These are phyloP conservation scores for Annulohypoxylon stygium DNA, from an alignment of 495 filamentous ascomycete species.

Conservation along the genomic window DNA sequence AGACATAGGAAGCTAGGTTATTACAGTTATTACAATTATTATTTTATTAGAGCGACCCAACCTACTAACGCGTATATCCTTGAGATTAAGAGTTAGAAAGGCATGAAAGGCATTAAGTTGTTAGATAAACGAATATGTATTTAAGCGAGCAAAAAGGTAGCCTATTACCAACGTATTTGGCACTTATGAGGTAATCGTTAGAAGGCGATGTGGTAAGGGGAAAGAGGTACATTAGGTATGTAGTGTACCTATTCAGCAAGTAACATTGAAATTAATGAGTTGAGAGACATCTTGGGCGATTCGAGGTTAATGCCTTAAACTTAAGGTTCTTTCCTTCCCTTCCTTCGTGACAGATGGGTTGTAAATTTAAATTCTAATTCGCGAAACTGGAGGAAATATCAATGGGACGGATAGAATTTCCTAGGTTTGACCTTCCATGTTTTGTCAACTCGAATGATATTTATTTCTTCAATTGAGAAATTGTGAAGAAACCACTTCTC, in stretches of 20 bases:
- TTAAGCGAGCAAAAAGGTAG: constrained; percentile 6
- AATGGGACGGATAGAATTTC: constrained; percentile 16
- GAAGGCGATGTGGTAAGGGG: constrained; percentile 9
- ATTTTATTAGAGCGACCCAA: constrained; percentile 6
- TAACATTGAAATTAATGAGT: not conserved
- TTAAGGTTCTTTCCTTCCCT: constrained; percentile 1
- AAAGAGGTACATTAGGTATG: not conserved
- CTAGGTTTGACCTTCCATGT: constrained; percentile 7
- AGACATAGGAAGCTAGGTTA: not conserved
- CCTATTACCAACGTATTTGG: constrained; percentile 22
- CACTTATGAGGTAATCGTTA: constrained; percentile 19
- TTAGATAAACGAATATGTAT: constrained; percentile 8
- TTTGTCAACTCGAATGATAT: constrained; percentile 18
- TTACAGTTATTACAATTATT: constrained; percentile 7
- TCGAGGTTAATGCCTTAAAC: not conserved
- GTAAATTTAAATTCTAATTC: not conserved
- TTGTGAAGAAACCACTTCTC: not conserved
- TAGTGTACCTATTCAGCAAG: not conserved
- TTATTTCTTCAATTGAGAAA: not conserved
- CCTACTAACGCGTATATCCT: not conserved
- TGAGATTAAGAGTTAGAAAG: not conserved
- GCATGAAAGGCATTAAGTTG: not conserved
- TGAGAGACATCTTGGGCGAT: not conserved
- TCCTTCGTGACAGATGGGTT: not conserved
- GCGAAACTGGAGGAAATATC: not conserved